phyloP scores from a whole-genome alignment of 2,329 filamentous ascomycete genomes.

The Scortechinia acanthostroma region DNA sequence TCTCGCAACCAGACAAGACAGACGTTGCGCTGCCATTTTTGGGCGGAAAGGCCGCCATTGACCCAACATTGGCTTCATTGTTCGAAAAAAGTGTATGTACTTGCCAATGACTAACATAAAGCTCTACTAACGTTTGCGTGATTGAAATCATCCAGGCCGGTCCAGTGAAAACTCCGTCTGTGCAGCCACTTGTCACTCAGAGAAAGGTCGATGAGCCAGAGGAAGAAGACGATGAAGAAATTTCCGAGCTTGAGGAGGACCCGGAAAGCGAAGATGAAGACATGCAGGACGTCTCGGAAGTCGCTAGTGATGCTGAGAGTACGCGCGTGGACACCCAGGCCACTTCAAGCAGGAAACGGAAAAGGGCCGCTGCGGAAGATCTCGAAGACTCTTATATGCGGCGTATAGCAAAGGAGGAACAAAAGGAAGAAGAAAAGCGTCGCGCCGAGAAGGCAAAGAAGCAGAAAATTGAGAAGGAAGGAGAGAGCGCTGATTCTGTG shows the following conservation, averaged over 20 bases:
- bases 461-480: not conserved
- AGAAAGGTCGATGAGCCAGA: not conserved
- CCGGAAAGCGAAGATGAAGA: constrained; percentile 16
- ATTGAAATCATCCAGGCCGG: not conserved
- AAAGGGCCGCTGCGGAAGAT: not conserved
- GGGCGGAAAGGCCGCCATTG: constrained; percentile 15
- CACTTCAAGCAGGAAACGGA: not conserved
- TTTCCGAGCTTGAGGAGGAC: constrained; percentile 6
- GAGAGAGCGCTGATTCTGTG: constrained; percentile 16
- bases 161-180: not conserved
- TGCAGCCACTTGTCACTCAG: too few species aligned
- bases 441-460: not conserved
- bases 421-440: not conserved
- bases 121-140: not conserved
- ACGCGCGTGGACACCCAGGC: not conserved
- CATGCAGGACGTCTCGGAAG: constrained; percentile 30
- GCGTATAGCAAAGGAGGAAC: not conserved
- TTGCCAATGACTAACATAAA: too few species aligned
- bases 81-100: constrained; percentile 33
- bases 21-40: constrained; percentile 13
- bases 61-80: constrained; percentile 30
- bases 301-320: constrained; percentile 19
- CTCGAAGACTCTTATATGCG: not conserved
- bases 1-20: constrained; percentile 7
- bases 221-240: constrained; percentile 6